These are phyloP conservation scores for Hymenoscyphus albidus DNA, from an alignment of 2,329 filamentous ascomycete species.

Conservation along the genomic window DNA sequence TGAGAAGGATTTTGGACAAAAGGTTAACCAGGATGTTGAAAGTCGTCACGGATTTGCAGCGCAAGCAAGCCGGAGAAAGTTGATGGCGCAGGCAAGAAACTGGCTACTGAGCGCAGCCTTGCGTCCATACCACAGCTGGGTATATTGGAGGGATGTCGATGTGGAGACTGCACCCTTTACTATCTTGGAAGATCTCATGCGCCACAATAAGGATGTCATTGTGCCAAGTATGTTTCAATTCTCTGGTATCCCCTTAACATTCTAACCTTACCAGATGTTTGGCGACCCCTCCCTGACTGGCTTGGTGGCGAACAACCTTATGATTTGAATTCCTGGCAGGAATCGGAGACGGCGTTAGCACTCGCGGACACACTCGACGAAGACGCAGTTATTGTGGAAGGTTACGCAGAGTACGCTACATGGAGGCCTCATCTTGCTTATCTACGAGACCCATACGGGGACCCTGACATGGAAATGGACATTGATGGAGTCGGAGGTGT, in stretches of 20 bases:
- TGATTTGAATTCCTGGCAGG: conserved; percentile 98
- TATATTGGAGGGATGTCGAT: conserved; percentile 98
- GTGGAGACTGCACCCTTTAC: conserved; percentile 96
- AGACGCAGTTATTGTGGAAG: conserved; percentile 97
- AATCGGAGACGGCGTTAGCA: conserved; percentile 92
- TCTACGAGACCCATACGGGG: conserved; percentile 91
- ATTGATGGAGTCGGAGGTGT: conserved; percentile 97
- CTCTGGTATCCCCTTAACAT: background rate
- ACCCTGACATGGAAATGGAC: conserved; percentile 99
- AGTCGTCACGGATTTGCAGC: conserved; percentile 96
- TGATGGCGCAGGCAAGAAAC: conserved; percentile 97
- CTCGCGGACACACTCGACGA: conserved; percentile 94
- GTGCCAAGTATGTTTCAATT: conserved; percentile 75
- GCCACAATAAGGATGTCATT: conserved; percentile 97
- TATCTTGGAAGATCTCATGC: conserved; percentile 95
- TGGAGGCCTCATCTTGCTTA: conserved; percentile 98
- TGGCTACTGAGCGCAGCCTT: conserved; percentile 93
- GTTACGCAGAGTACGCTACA: conserved; percentile 97
- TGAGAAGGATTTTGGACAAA: conserved; percentile 98
- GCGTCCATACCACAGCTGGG: conserved; percentile 95
- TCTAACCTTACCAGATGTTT: conserved; percentile 67
- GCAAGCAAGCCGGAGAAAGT: conserved; percentile 86
- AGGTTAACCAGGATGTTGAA: conserved; percentile 96
- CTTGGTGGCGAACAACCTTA: conserved; percentile 97
- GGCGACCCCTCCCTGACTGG: conserved; percentile 98